Evolutionary conservation across 305 asterid species (phyloP).

Genomic region (Fraxinus baroniana): DNA sequence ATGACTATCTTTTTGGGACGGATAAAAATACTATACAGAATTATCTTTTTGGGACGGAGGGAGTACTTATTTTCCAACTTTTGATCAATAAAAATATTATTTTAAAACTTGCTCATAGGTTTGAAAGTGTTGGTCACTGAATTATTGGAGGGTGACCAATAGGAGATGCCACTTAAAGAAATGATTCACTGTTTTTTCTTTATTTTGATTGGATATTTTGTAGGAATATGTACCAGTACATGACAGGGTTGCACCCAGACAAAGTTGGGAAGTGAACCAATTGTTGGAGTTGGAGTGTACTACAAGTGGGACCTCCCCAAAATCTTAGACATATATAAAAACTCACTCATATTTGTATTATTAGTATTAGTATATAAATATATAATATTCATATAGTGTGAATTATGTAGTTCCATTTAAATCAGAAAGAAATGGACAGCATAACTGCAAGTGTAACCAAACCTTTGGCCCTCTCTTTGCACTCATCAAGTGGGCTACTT

Average conservation of each 20-base stretch:
- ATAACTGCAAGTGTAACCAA: constrained; percentile 24
- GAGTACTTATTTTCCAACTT: not conserved
- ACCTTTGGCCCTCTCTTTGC: not conserved
- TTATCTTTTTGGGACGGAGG: no score
- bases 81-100: not conserved
- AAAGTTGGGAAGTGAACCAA: constrained; percentile 51
- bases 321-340: constrained; percentile 19
- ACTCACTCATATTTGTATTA: not conserved
- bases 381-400: constrained; percentile 1
- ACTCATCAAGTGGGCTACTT: constrained; percentile 26
- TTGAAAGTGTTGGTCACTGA: not conserved
- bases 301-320: constrained; percentile 33
- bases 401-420: constrained; percentile 14
- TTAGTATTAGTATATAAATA: not conserved
- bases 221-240: constrained; percentile 51
- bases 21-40: no score
- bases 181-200: not conserved
- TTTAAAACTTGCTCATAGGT: not conserved
- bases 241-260: constrained; percentile 44
- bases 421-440: constrained; percentile 27
- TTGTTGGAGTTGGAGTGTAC: constrained; percentile 26
- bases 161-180: not conserved
- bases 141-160: constrained; percentile 20
- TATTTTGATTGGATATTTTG: not conserved
- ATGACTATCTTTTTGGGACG: no score